Percentiles rank a stretch among this genome's conserved stretches.
These are phyloP conservation scores for Lachancea dasiensis DNA, from an alignment of 805 yeast genomes.

Conservation along the genomic window DNA sequence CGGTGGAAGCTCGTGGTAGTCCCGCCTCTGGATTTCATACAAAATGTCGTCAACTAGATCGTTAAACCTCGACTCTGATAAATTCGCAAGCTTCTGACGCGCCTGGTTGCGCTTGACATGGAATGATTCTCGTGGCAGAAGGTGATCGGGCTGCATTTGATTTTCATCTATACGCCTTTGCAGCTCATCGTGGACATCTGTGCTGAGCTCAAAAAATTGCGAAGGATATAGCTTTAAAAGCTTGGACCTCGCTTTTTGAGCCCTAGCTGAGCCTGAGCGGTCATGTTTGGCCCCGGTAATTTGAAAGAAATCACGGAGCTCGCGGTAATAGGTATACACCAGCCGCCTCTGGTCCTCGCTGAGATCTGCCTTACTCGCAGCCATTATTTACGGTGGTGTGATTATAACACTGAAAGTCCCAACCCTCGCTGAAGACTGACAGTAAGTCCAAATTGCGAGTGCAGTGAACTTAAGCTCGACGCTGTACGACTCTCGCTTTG, in stretches of 20 bases:
- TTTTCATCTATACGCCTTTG: slow-evolving; percentile 66
- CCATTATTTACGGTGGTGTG: no score
- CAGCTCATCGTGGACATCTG: slow-evolving; percentile 92
- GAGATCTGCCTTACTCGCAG: slow-evolving; percentile 8
- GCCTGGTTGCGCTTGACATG: slow-evolving; percentile 97
- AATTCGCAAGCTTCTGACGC: slow-evolving; percentile 78
- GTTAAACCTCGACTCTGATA: slow-evolving; percentile 76
- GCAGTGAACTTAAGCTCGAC: no score
- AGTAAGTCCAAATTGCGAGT: no score
- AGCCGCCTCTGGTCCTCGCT: slow-evolving; percentile 11
- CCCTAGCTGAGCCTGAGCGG: slow-evolving; percentile 41
- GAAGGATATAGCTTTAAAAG: slow-evolving; percentile 69
- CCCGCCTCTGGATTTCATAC: slow-evolving; percentile 77
- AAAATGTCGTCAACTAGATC: slow-evolving; percentile 88
- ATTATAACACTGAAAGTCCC: no score
- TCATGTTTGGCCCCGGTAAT: slow-evolving; percentile 28
- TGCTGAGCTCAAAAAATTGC: slow-evolving; percentile 84
- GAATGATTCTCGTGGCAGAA: slow-evolving; percentile 64
- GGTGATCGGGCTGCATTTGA: slow-evolving; percentile 51
- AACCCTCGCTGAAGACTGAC: no score
- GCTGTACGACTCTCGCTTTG: no score
- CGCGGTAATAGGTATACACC: slow-evolving; percentile 23
- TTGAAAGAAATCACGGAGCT: slow-evolving; percentile 24
- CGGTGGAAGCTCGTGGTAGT: slow-evolving; percentile 40
- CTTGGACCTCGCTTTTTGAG: slow-evolving; percentile 80